These are phyloP conservation scores for Maudiozyma humilis DNA, from an alignment of 1,139 yeast genomes.

Conservation along the genomic window DNA sequence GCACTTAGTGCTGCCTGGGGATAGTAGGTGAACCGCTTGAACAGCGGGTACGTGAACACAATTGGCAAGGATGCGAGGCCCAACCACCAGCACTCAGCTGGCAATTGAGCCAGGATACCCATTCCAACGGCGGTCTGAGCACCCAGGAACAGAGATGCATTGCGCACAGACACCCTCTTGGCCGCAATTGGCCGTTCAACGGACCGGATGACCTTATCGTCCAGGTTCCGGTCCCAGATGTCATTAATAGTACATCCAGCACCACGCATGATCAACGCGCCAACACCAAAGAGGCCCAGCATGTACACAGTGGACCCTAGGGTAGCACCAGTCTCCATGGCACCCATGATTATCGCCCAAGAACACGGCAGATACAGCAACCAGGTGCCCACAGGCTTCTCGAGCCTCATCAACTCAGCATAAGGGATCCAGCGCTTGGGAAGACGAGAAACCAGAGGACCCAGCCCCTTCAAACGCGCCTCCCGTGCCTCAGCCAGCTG, in stretches of 20 bases:
- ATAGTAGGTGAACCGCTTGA: conserved; percentile 88
- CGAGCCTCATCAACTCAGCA: conserved; percentile 83
- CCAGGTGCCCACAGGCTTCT: conserved; percentile 91
- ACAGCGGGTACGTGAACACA: conserved; percentile 82
- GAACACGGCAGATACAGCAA: conserved; percentile 71
- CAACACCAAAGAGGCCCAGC: conserved; percentile 63
- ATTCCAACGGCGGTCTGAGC: conserved; percentile 71
- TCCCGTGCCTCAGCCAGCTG: conserved; percentile 50
- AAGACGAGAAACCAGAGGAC: conserved; percentile 49
- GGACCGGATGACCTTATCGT: conserved; percentile 78
- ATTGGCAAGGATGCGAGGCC: conserved; percentile 78
- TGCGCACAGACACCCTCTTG: conserved; percentile 62
- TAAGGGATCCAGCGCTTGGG: conserved; percentile 78
- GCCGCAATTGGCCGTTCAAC: conserved; percentile 86
- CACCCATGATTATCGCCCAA: conserved; percentile 59
- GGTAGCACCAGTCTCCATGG: conserved; percentile 63
- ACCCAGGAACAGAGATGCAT: conserved; percentile 67
- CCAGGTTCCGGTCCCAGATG: conserved; percentile 72
- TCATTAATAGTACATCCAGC: conserved; percentile 98
- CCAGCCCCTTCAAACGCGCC: conserved; percentile 51
- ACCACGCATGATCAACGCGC: conserved; percentile 89
- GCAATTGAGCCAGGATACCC: conserved; percentile 61
- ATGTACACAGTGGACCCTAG: conserved; percentile 50
- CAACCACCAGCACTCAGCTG: conserved; percentile 69
- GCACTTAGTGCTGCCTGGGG: conserved; percentile 80